Evolutionary conservation across 176 grass and related monocot genomes (phyloP).

Genomic region (Pontederia crassipes): DNA sequence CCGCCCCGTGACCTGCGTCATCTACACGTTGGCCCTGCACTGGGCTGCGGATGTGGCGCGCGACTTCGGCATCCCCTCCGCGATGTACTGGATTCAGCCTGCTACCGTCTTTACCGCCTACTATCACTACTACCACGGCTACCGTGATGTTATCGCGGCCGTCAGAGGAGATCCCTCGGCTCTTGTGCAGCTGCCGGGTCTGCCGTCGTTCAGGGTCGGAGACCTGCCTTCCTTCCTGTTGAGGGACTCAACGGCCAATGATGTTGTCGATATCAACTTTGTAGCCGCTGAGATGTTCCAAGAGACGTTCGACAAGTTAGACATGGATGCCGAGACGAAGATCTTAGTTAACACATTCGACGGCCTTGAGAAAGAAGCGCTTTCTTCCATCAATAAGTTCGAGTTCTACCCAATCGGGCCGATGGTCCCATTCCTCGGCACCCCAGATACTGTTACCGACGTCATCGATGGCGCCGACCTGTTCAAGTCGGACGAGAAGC

Average conservation of each 20-base stretch:
- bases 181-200: slow-evolving; percentile 3
- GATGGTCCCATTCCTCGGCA: slow-evolving; percentile 26
- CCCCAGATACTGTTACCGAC: too few relatives aligned
- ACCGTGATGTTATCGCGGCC: not conserved
- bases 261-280: not conserved
- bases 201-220: slow-evolving; percentile 6
- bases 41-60: slow-evolving; percentile 51
- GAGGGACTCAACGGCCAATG: not conserved
- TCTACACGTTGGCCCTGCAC: slow-evolving; percentile 40
- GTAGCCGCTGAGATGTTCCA: not conserved
- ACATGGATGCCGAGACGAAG: not conserved
- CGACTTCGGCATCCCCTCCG: slow-evolving; percentile 27
- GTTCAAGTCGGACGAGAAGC: slow-evolving; percentile 29
- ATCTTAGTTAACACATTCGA: slow-evolving; percentile 67
- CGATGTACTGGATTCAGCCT: slow-evolving; percentile 71
- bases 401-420: slow-evolving; percentile 43
- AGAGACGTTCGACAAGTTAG: not conserved
- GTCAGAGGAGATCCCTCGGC: not conserved
- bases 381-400: slow-evolving; percentile 19
- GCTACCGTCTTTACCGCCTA: slow-evolving; percentile 29
- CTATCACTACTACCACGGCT: slow-evolving; percentile 31
- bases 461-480: slow-evolving; percentile 16
- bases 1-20: slow-evolving; percentile 38
- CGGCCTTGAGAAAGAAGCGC: slow-evolving; percentile 32
- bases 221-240: slow-evolving; percentile 25